A percentile compares a stretch with the other conserved stretches of the same genome.
Conservation (phyloP, 2,329 filamentous ascomycete species). For the Fusarium stilboides region DNA sequence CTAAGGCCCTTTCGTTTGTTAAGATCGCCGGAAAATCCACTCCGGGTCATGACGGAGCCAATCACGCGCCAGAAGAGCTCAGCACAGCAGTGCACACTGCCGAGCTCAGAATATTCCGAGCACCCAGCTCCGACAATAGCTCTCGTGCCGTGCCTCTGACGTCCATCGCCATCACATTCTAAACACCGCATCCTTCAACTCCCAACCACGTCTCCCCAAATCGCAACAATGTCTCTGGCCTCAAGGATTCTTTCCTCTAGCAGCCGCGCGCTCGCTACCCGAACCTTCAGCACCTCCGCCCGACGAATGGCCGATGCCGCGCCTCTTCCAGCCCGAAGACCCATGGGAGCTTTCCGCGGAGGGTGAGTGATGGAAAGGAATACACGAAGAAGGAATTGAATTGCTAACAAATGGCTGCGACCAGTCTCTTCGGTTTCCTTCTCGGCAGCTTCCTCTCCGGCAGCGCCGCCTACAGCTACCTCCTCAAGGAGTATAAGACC, state of each 20-base stretch:
- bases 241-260: slow-evolving; percentile 62
- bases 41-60: slow-evolving; percentile 44
- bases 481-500: slow-evolving; percentile 92
- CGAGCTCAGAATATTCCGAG: slow-evolving; percentile 51
- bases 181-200: slow-evolving; percentile 36
- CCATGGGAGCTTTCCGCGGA: slow-evolving; percentile 73
- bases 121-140: slow-evolving; percentile 42
- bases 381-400: neutral
- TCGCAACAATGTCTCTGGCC: slow-evolving; percentile 58
- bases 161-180: slow-evolving; percentile 40
- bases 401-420: slow-evolving; percentile 25
- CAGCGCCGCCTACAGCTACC: slow-evolving; percentile 89
- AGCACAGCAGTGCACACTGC: slow-evolving; percentile 26
- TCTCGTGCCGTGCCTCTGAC: slow-evolving; percentile 35
- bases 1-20: slow-evolving; percentile 7
- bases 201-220: slow-evolving; percentile 5
- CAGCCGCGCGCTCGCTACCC: slow-evolving; percentile 56
- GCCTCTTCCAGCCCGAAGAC: slow-evolving; percentile 70
- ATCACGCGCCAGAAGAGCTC: slow-evolving; percentile 43
- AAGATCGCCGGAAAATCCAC: slow-evolving; percentile 42
- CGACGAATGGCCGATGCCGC: slow-evolving; percentile 61
- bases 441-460: slow-evolving; percentile 86
- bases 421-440: slow-evolving; percentile 91
- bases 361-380: slow-evolving; percentile 62
- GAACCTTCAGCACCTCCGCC: slow-evolving; percentile 67